Base-by-base conservation (phyloP, 2,329 filamentous ascomycete species). In the Teratosphaeria viscida region DNA sequence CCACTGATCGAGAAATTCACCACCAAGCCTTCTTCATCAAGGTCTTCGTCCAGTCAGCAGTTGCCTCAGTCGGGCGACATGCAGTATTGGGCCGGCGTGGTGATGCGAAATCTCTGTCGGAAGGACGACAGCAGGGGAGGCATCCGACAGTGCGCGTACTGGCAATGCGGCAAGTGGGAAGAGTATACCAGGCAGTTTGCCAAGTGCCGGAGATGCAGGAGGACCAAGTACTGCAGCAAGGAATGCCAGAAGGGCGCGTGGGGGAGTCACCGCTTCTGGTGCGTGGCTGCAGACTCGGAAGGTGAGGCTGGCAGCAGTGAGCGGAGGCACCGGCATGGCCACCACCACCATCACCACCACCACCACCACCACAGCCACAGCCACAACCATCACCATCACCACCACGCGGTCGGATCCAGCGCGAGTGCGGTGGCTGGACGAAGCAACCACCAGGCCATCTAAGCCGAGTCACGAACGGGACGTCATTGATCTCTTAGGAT, bases 81-180 rank as follows among this genome's bases (percentile, higher is more conserved):
- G 94, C 92, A 96, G 74, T 99, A 99, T 78, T 99, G 94, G 94
- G 94, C 94, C 19, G 94, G 92, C 63, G 94, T 99, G 16, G 94
- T 99, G 54, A 99, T 99, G 94, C 85, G 94, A 64, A 99, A 99
- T 72, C 83, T 99, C 56, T 99, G 94, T 80, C 89, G 94, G 64
- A 99, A 99, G 77, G 94, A 99, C 72, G 94, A 99, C 72, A 90
- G 88, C 11, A 84, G 90, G 55, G 94, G 94, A 52, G 94, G 94
- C 61, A 97, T 99, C 66, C 83, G 94, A 59, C 94, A 99, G 73
- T 99, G 94, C 74, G 94, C 94, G 58, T 96, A 96, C 77, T 99
- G 95, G 77, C 86, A 96, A 75, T 99, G 94, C 74, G 92, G 92
- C 62, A 96, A 95, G 73, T 99, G 94, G 94, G 94, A 99, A 74